Evolutionary conservation across 176 grass and related monocot genomes (phyloP).

Genomic region (Eragrostis curvula): DNA sequence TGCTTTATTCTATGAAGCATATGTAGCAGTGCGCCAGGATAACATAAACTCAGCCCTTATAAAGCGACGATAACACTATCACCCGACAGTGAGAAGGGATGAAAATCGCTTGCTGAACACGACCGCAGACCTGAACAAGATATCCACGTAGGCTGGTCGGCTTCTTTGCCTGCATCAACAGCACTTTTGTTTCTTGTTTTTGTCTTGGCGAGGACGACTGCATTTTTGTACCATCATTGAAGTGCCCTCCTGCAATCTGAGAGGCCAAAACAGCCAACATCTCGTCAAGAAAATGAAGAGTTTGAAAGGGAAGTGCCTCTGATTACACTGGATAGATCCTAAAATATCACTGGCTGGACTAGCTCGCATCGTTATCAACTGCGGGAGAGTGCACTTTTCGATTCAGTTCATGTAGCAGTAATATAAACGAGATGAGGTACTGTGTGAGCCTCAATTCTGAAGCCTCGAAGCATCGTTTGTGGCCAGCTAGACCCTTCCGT

Average conservation of each 20-base stretch:
- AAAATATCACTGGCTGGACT: conserved; percentile 7
- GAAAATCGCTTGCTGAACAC: not conserved
- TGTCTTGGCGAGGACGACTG: too few relatives aligned
- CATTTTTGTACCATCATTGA: not conserved
- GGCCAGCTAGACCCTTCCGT: not conserved
- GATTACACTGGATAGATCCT: conserved; percentile 5
- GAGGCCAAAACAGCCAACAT: not conserved
- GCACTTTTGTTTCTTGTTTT: not conserved
- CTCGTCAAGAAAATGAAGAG: not conserved
- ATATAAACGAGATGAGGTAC: not conserved
- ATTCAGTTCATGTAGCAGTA: not conserved
- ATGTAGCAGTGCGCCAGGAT: not conserved
- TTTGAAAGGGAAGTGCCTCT: conserved; percentile 3
- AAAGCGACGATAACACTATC: not conserved
- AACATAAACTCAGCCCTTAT: not conserved
- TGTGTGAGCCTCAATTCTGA: not conserved
- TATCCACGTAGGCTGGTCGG: conserved; percentile 20
- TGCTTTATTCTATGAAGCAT: not conserved
- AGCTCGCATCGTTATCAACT: not conserved
- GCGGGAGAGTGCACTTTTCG: not conserved
- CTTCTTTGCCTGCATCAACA: not conserved
- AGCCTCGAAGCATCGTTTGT: conserved; percentile 21
- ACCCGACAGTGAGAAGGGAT: not conserved
- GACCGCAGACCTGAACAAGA: not conserved
- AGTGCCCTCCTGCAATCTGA: conserved; percentile 18